Percentiles rank a stretch among this genome's conserved stretches.
These are phyloP conservation scores for Nepenthes alata DNA, from an alignment of 179 eudicot species.

Conservation along the genomic window DNA sequence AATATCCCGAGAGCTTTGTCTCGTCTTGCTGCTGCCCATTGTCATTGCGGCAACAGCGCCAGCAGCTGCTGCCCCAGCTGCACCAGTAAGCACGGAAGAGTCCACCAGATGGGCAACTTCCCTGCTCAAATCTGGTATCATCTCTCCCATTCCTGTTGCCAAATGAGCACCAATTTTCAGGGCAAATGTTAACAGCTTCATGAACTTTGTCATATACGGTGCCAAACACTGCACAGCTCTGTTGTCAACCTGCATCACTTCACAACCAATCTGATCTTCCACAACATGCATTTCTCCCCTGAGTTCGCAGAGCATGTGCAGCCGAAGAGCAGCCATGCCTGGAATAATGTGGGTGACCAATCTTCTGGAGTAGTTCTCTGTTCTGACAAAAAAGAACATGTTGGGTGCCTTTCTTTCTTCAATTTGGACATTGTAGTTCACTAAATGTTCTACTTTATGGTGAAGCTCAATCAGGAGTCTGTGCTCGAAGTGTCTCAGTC, in stretches of 20 bases:
- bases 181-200: constrained; percentile 77
- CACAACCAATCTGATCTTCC: constrained; percentile 83
- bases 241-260: constrained; percentile 79
- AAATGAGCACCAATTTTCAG: constrained; percentile 90
- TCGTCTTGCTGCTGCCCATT: constrained; percentile 26
- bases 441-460: constrained; percentile 64
- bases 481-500: constrained; percentile 87
- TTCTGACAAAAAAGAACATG: constrained; percentile 75
- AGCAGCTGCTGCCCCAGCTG: constrained; percentile 62
- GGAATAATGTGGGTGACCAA: constrained; percentile 64
- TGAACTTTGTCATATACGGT: constrained; percentile 82
- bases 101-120: constrained; percentile 64
- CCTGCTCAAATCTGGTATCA: constrained; percentile 83
- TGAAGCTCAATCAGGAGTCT: constrained; percentile 73
- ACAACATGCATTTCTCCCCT: constrained; percentile 87
- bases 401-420: constrained; percentile 93
- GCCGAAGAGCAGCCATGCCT: constrained; percentile 76
- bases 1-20: constrained; percentile 41
- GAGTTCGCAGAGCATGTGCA: constrained; percentile 85
- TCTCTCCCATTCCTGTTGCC: constrained; percentile 75
- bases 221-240: constrained; percentile 59
- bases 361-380: constrained; percentile 79
- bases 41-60: constrained; percentile 67
- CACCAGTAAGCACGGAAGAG: constrained; percentile 53
- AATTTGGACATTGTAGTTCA: constrained; percentile 64